Evolutionary conservation across 1,284 basidiomycete species (phyloP).

Genomic region (Malassezia sympodialis): DNA sequence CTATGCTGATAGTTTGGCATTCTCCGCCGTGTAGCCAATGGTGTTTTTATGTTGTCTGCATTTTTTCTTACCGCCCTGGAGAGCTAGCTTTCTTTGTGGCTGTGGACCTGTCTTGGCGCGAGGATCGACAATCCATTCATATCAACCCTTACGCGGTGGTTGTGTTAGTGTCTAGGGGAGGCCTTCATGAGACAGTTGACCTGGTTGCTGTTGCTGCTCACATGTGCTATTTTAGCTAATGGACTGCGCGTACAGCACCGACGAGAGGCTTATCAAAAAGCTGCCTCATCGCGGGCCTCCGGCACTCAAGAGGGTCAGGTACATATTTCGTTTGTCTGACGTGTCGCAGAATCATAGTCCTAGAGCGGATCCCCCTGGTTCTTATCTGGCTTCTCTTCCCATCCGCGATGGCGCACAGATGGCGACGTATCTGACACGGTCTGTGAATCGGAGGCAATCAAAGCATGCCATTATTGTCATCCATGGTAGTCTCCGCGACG

Average conservation of each 20-base stretch:
- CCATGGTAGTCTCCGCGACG: conserved; percentile 32
- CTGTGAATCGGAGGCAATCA: neutral
- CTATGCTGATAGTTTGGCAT: too few species aligned
- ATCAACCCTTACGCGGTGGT: neutral
- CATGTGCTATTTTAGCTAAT: neutral
- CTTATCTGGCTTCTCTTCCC: neutral
- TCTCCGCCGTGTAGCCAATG: neutral
- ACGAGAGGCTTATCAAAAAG: neutral
- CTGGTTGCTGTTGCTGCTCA: neutral
- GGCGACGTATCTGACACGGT: neutral
- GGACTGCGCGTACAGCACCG: neutral
- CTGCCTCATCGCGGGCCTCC: neutral
- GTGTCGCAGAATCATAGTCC: neutral
- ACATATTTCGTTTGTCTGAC: neutral
- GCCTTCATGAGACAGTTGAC: neutral
- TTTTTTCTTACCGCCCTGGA: neutral
- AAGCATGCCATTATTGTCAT: conserved; percentile 26
- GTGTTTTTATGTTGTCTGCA: neutral
- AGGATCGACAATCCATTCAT: neutral
- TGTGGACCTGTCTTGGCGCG: neutral
- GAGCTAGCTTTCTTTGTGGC: neutral
- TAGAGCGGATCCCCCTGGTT: neutral
- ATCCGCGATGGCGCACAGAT: neutral
- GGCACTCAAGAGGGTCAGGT: neutral
- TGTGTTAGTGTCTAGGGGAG: neutral